Percentiles rank a stretch among this genome's conserved stretches.
Evolutionary conservation across 2,329 filamentous ascomycete genomes (phyloP).

Genomic region (Aspergillus luchuensis): DNA sequence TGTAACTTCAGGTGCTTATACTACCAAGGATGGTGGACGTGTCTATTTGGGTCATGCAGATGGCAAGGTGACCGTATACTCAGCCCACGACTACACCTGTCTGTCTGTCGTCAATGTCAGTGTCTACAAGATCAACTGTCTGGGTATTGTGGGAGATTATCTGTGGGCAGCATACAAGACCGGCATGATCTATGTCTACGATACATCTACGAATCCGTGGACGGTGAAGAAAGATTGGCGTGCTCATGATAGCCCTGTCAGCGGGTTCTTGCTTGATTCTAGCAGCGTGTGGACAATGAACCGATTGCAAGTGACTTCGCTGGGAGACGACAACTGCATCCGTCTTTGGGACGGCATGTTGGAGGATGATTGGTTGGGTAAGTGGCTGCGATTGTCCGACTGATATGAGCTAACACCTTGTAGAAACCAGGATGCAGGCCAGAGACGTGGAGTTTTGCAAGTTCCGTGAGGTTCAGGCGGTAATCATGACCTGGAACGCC

Average conservation of each 20-base stretch:
- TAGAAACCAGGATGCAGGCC: constrained; percentile 80
- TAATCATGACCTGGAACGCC: constrained; percentile 94
- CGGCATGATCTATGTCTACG: constrained; percentile 90
- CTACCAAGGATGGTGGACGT: constrained; percentile 72
- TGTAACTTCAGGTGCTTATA: constrained; percentile 77
- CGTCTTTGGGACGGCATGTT: constrained; percentile 90
- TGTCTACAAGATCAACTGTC: constrained; percentile 89
- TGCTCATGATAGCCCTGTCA: constrained; percentile 80
- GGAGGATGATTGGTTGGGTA: constrained; percentile 87
- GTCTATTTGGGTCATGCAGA: constrained; percentile 91
- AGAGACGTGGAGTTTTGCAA: constrained; percentile 80
- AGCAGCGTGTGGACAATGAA: constrained; percentile 85
- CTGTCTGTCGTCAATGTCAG: constrained; percentile 82
- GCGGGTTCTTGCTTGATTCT: constrained; percentile 73
- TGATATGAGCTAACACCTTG: constrained; percentile 22
- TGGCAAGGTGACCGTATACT: constrained; percentile 94
- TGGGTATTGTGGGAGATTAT: constrained; percentile 76
- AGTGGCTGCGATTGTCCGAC: constrained; percentile 21
- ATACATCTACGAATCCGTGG: constrained; percentile 82
- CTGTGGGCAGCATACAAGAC: constrained; percentile 96
- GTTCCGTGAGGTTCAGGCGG: constrained; percentile 77
- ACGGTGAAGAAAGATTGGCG: constrained; percentile 91
- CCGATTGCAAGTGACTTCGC: constrained; percentile 77
- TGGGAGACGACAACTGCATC: constrained; percentile 84
- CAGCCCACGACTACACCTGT: constrained; percentile 72